Percentiles rank a stretch among this genome's conserved stretches.
Evolutionary conservation across 2,329 filamentous ascomycete genomes (phyloP).

Genomic region (Arachnomyces sp.): DNA sequence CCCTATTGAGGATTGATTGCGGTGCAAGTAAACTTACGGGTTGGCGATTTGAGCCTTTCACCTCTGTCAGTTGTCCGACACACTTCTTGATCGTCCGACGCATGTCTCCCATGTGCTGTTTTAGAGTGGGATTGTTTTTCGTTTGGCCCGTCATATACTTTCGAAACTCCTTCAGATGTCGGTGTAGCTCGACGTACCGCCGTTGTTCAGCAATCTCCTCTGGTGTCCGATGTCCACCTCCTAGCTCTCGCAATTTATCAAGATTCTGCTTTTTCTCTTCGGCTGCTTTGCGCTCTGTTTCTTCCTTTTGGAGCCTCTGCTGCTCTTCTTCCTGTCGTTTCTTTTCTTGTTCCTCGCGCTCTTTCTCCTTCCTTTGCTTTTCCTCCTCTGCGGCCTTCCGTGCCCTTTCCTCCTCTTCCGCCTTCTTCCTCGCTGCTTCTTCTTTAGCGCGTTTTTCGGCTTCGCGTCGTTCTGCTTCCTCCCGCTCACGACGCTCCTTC

Average conservation of each 20-base stretch:
- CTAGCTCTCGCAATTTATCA: constrained; percentile 23
- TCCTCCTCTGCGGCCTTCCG: constrained; percentile 33
- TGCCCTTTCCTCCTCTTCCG: constrained; percentile 40
- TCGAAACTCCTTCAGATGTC: constrained; percentile 56
- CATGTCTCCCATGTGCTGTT: constrained; percentile 62
- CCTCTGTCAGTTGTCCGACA: constrained; percentile 62
- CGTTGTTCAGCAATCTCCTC: constrained; percentile 38
- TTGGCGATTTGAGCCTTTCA: constrained; percentile 53
- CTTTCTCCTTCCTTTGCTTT: constrained; percentile 22
- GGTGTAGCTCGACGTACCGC: constrained; percentile 54
- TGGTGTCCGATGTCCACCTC: constrained; percentile 21
- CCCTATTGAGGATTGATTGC: constrained; percentile 1
- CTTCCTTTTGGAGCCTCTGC: constrained; percentile 23
- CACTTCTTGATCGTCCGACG: constrained; percentile 63
- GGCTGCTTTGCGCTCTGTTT: constrained; percentile 18
- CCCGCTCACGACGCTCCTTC: constrained; percentile 18
- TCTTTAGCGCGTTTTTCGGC: constrained; percentile 35
- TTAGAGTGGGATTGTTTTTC: constrained; percentile 51
- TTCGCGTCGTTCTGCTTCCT: constrained; percentile 15
- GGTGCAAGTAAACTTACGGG: constrained; percentile 45
- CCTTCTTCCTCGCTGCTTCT: constrained; percentile 41
- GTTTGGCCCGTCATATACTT: constrained; percentile 48
- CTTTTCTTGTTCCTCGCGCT: constrained; percentile 25
- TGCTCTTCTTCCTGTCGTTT: constrained; percentile 25
- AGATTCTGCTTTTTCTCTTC: constrained; percentile 22